A percentile compares a stretch with the other conserved stretches of the same genome.
Conservation (phyloP, 805 yeast genomes). For the Ogataea methanolica region DNA sequence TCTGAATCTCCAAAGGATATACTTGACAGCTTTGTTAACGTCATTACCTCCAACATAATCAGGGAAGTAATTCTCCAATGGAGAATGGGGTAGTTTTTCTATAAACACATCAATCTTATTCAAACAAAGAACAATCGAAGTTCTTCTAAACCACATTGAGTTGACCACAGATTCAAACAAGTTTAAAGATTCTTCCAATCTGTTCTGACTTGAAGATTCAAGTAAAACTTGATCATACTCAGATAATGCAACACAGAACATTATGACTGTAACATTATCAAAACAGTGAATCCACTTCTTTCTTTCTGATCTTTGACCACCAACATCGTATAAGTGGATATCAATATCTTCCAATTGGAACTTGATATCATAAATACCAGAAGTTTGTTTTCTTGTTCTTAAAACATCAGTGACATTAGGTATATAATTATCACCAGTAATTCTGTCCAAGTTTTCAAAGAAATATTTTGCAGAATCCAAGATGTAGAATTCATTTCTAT, state of each 20-base stretch:
- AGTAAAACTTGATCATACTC: slow-evolving; percentile 86
- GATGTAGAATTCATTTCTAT: slow-evolving; percentile 69
- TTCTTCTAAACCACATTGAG: slow-evolving; percentile 86
- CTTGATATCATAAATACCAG: slow-evolving; percentile 82
- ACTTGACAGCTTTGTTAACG: slow-evolving; percentile 86
- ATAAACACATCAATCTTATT: slow-evolving; percentile 90
- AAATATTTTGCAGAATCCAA: slow-evolving; percentile 84
- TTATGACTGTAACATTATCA: slow-evolving; percentile 83
- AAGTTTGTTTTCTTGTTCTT: slow-evolving; percentile 85
- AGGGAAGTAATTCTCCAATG: slow-evolving; percentile 78
- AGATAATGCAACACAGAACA: slow-evolving; percentile 85
- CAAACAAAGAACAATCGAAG: slow-evolving; percentile 79
- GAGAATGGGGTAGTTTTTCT: slow-evolving; percentile 76
- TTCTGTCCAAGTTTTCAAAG: slow-evolving; percentile 59
- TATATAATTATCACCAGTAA: slow-evolving; percentile 53
- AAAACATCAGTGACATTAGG: slow-evolving; percentile 78
- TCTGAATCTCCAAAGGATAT: slow-evolving; percentile 84
- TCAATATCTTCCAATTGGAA: slow-evolving; percentile 69
- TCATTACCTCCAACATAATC: slow-evolving; percentile 90
- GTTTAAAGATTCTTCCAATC: slow-evolving; percentile 77
- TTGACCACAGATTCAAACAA: slow-evolving; percentile 88
- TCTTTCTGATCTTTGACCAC: slow-evolving; percentile 94
- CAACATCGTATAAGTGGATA: slow-evolving; percentile 76
- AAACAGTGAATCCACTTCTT: slow-evolving; percentile 97
- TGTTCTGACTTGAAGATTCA: slow-evolving; percentile 71